Base-by-base conservation (phyloP, 2,329 filamentous ascomycete species). In the Falciphora oryzae region DNA sequence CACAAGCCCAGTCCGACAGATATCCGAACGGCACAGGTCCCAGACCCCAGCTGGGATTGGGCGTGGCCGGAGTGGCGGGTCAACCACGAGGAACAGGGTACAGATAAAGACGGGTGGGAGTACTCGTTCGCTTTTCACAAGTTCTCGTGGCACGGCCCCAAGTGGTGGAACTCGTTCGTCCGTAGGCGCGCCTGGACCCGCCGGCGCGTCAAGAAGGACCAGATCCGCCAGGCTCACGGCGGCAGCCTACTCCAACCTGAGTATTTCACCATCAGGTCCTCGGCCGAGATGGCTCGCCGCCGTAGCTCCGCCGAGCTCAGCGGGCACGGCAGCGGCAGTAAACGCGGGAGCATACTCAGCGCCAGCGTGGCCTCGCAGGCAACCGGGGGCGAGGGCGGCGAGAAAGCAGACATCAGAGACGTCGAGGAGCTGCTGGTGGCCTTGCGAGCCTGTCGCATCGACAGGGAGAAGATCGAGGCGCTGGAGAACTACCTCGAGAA, bases 101-200 rank as follows among this genome's bases (percentile, higher is more conserved):
- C 62, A 14, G 95, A 98, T 71, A 89, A 94, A 67, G 91, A 94
- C 67, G 95, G 95, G 4, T 99, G 95, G 95, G 90, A 96, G 74
- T 99, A 99, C 76, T 95, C 92, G 22, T 93, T 97, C 74, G 89
- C 91, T 69, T 99, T 98, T 73, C 80, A 81, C 68, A 81, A 78
- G 57, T 92, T 90, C 69, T 86, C 87, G 3, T 99, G 95, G 95
- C 95, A 99, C 75, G 89, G 89, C 3, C 90, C 91, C 25, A 89
- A 87, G 31, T 98, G 94, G 93, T 97, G 92, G 76, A 94, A 93
- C 74, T 96, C 92, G 1, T 99, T 94, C 73, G 95, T 97, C n/a
- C 84, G 95, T 50, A 83, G 95, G 69, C 85, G 95, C 67, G 87
- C 92, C 28, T 99, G 95, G 95, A 86, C 94, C 64, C 83, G 95